phyloP scores from a whole-genome alignment of 2,329 filamentous ascomycete genomes.

The Pseudocercospora fijiensis region DNA sequence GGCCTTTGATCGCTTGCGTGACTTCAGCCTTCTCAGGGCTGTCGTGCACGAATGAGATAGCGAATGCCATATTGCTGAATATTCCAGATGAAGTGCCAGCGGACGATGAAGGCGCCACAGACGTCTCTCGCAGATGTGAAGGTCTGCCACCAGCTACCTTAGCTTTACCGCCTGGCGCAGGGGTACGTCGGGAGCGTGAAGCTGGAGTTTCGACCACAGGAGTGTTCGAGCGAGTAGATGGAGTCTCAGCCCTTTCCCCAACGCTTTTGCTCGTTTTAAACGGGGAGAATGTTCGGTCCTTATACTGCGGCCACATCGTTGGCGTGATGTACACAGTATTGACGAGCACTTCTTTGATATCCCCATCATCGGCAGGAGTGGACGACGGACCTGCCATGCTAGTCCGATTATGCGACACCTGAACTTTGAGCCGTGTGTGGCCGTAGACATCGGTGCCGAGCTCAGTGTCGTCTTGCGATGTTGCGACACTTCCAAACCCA shows the following conservation, averaged over 20 bases:
- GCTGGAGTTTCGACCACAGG: slow-evolving; percentile 50
- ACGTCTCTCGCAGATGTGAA: slow-evolving; percentile 32
- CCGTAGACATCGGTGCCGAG: slow-evolving; percentile 46
- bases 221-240: slow-evolving; percentile 29
- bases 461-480: slow-evolving; percentile 33
- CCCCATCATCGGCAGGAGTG: slow-evolving; percentile 21
- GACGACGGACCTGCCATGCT: slow-evolving; percentile 32
- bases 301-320: slow-evolving; percentile 45
- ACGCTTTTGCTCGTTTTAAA: slow-evolving; percentile 12
- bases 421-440: slow-evolving; percentile 42
- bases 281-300: slow-evolving; percentile 40
- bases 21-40: slow-evolving; percentile 59
- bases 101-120: slow-evolving; percentile 23
- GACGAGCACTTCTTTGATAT: slow-evolving; percentile 43
- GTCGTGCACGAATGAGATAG: slow-evolving; percentile 68
- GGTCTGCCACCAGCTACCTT: slow-evolving; percentile 16
- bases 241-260: slow-evolving; percentile 9
- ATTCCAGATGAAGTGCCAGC: slow-evolving; percentile 40
- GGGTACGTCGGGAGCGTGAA: slow-evolving; percentile 49
- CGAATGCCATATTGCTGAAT: slow-evolving; percentile 83
- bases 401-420: slow-evolving; percentile 42
- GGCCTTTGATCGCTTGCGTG: slow-evolving; percentile 62
- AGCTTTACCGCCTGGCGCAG: slow-evolving; percentile 15
- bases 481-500: slow-evolving; percentile 43
- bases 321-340: slow-evolving; percentile 46